Conservation (phyloP, 1,139 yeast genomes). For the Eremothecium sinecaudum region DNA sequence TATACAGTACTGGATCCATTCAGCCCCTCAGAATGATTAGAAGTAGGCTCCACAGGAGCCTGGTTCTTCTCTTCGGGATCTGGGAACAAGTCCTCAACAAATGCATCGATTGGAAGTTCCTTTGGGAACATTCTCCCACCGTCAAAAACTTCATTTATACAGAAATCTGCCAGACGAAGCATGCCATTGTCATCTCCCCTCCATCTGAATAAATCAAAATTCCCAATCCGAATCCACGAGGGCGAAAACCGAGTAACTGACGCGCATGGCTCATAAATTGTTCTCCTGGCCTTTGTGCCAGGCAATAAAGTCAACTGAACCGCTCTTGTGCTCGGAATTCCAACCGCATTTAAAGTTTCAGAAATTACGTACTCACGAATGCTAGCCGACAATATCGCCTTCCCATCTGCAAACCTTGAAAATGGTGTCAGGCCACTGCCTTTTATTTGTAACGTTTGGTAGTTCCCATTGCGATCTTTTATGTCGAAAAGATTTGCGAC, state of each 20-base stretch:
- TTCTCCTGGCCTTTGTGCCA: constrained; percentile 61
- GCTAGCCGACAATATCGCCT: constrained; percentile 81
- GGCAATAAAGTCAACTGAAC: constrained; percentile 65
- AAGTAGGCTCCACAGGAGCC: constrained; percentile 7
- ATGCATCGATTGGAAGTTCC: constrained; percentile 23
- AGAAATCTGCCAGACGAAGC: constrained; percentile 57
- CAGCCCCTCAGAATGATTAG: no score
- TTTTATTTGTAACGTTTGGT: constrained; percentile 54
- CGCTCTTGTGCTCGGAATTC: constrained; percentile 83
- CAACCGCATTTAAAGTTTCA: constrained; percentile 71
- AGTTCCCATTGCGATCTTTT: constrained; percentile 31
- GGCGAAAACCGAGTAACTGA: constrained; percentile 77
- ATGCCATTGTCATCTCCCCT: constrained; percentile 61
- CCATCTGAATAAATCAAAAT: constrained; percentile 77
- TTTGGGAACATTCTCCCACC: constrained; percentile 35
- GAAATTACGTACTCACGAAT: constrained; percentile 81
- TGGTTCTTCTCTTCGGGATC: constrained; percentile 16
- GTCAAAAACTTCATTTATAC: constrained; percentile 55
- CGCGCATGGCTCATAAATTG: constrained; percentile 68
- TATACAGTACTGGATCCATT: constrained; percentile 51
- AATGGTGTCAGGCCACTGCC: constrained; percentile 91
- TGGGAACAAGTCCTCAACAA: constrained; percentile 21
- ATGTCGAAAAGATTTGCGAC: constrained; percentile 74
- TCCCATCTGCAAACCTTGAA: constrained; percentile 93
- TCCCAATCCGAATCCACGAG: constrained; percentile 80